phyloP scores from a whole-genome alignment of 495 filamentous ascomycete genomes.

The Pseudevernia furfuracea region DNA sequence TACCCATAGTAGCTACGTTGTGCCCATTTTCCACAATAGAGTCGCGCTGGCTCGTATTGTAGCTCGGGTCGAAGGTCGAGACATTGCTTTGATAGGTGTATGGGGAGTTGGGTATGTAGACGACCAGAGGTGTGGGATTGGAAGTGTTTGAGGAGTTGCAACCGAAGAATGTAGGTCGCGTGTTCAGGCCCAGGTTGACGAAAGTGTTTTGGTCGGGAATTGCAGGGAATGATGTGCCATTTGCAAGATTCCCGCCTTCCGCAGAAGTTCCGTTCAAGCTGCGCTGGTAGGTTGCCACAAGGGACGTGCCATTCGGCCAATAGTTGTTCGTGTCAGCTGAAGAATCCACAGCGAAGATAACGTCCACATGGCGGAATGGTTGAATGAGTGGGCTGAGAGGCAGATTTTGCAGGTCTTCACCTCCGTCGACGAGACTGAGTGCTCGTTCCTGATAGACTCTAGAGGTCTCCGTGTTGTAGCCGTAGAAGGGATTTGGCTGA shows the following conservation, averaged over 20 bases:
- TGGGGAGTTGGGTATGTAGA: slow-evolving; percentile 86
- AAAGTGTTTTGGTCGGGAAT: slow-evolving; percentile 83
- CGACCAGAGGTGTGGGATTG: slow-evolving; percentile 54
- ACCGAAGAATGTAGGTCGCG: slow-evolving; percentile 84
- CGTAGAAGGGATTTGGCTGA: slow-evolving; percentile 76
- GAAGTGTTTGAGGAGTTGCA: slow-evolving; percentile 68
- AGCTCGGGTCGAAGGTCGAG: slow-evolving; percentile 59
- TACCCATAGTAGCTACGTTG: slow-evolving; percentile 72
- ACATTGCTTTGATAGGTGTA: slow-evolving; percentile 67
- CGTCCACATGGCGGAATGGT: slow-evolving; percentile 67
- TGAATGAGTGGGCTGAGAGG: slow-evolving; percentile 82
- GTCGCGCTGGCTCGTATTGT: slow-evolving; percentile 58
- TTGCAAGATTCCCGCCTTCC: slow-evolving; percentile 45
- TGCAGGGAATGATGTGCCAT: slow-evolving; percentile 76
- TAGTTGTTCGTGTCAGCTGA: slow-evolving; percentile 66
- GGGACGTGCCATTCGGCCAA: slow-evolving; percentile 83
- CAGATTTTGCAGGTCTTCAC: slow-evolving; percentile 80
- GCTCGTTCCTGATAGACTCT: slow-evolving; percentile 43
- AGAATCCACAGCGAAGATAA: slow-evolving; percentile 86
- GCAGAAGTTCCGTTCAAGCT: slow-evolving; percentile 38
- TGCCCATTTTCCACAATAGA: slow-evolving; percentile 77
- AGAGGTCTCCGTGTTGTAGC: slow-evolving; percentile 58
- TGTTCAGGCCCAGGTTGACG: slow-evolving; percentile 78
- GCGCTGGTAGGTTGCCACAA: slow-evolving; percentile 79
- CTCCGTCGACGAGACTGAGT: slow-evolving; percentile 80